Base-by-base conservation (phyloP, 2,329 filamentous ascomycete species). In the Didymella arachidicola region DNA sequence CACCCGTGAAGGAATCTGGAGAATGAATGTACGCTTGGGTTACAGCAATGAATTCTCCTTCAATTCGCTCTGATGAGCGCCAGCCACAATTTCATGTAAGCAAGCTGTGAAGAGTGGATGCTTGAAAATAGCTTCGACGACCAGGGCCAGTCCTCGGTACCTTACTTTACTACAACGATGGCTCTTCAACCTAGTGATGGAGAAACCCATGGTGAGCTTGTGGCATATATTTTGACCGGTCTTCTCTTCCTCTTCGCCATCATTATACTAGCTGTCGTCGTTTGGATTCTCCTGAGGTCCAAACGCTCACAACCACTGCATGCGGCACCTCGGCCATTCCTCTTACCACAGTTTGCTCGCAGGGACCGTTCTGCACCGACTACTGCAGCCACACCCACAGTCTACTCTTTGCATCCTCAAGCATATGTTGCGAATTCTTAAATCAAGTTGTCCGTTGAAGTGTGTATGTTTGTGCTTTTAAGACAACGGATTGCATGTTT, bases 1-100 rank as follows among this genome's bases (percentile, higher is more conserved):
- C 61, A 3, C 59, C 64, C 30, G 57, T 59, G 2, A 63, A 62
- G 30, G 57, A 66, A 27, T 34, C 36, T 11, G 61, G 59, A 18
- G 56, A 62, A 30, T 67, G 53, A 66, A 2, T 7, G 36, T 11
- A 16, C 22, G 10, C 29, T 25, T 19, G 12, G 6, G 6, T 29
- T 7, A 29, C 32, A 25, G 14, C 25, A 43, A n/a, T 8, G 19
- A n/a, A 29, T 8, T 0, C 26, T 18, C 3, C 8, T 26, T 26
- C 8, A 18, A 10, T 4, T 26, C 25, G 41, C 45, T 4, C 7
- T 12, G 4, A 4, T 12, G 26, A 8, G 6, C n/a, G 16, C 36
- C 25, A 18, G 14, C 18, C 12, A 19, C 29, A 11, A 7, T 19
- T 18, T 7, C 22, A 6, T 10, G 3, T 18, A 30, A 6, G 7